phyloP scores from a whole-genome alignment of 2,329 filamentous ascomycete species.

The Sclerotiophoma versabilis region DNA sequence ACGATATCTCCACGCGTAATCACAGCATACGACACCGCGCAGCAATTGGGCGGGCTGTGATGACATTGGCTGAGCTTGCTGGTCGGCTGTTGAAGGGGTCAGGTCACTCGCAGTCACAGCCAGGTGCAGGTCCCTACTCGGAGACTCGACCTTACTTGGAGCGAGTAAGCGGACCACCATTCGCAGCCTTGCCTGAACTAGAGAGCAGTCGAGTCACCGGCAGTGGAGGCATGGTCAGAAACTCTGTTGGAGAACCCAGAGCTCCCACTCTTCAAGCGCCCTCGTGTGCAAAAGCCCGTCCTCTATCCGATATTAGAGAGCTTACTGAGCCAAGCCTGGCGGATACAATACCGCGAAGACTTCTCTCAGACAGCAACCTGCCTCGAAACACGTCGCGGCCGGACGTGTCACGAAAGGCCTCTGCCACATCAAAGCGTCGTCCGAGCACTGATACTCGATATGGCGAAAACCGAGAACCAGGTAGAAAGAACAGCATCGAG shows the following conservation, averaged over 20 bases:
- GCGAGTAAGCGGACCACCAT: conserved; percentile 19
- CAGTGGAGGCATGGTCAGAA: conserved; percentile 38
- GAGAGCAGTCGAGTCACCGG: conserved; percentile 18
- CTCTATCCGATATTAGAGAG: conserved; percentile 59
- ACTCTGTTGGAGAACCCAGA: conserved; percentile 33
- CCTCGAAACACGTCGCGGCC: conserved; percentile 35
- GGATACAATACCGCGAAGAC: conserved; percentile 44
- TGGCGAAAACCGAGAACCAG: conserved; percentile 39
- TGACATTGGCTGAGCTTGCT: conserved; percentile 40
- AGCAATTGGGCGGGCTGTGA: conserved; percentile 35
- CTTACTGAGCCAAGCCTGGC: conserved; percentile 58
- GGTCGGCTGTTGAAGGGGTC: conserved; percentile 45
- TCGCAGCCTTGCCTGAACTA: conserved; percentile 18
- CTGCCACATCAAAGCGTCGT: conserved; percentile 37
- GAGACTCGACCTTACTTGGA: conserved; percentile 28
- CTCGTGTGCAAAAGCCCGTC: conserved; percentile 49
- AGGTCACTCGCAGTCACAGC: conserved; percentile 39
- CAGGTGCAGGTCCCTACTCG: conserved; percentile 27
- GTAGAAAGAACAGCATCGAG: conserved; percentile 37
- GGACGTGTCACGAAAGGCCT: conserved; percentile 43
- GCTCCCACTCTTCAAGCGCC: conserved; percentile 32
- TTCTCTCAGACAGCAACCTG: conserved; percentile 28
- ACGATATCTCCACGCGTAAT: conserved; percentile 19
- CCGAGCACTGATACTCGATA: conserved; percentile 40
- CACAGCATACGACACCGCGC: conserved; percentile 11